Evolutionary conservation across 768 basidiomycete genomes (phyloP).

Genomic region (Boletus barrowsii): DNA sequence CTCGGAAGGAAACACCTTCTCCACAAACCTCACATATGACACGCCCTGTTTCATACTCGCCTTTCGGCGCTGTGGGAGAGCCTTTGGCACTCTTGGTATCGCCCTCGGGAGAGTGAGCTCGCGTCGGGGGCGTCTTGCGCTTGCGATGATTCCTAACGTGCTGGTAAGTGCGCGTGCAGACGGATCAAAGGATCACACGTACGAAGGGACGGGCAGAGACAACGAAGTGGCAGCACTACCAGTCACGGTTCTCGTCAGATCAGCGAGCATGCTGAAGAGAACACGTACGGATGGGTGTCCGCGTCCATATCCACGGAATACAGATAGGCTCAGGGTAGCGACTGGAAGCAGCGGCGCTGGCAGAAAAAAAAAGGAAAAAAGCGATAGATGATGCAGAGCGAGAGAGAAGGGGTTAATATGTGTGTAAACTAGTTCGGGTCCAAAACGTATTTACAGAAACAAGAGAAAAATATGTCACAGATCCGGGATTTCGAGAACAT

Average conservation of each 20-base stretch:
- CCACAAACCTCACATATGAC: conserved; percentile 67
- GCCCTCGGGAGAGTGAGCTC: conserved; percentile 16
- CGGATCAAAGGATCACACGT: conserved; percentile 19
- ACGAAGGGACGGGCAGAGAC: conserved; percentile 16
- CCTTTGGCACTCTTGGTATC: conserved; percentile 8
- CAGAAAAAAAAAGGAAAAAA: conserved; percentile 8
- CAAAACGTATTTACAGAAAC: conserved; percentile 40
- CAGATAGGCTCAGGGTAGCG: not conserved
- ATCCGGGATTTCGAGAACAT: conserved; percentile 40
- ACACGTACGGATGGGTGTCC: conserved; percentile 18
- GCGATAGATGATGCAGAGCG: conserved; percentile 14
- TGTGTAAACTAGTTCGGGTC: conserved; percentile 34
- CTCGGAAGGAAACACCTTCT: conserved; percentile 60
- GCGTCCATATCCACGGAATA: conserved; percentile 20
- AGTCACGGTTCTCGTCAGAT: conserved; percentile 15
- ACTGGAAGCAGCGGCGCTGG: conserved; percentile 1
- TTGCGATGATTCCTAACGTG: conserved; percentile 36
- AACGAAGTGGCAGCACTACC: conserved; percentile 12
- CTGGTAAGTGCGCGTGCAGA: conserved; percentile 12
- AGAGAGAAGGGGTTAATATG: conserved; percentile 33
- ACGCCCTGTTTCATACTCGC: conserved; percentile 64
- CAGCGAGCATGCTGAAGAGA: conserved; percentile 1
- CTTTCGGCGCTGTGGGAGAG: conserved; percentile 26
- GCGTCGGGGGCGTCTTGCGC: conserved; percentile 36
- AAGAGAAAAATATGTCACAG: conserved; percentile 41